These are phyloP conservation scores for Irpex sp. DNA, from an alignment of 1,284 basidiomycete species.

Conservation along the genomic window DNA sequence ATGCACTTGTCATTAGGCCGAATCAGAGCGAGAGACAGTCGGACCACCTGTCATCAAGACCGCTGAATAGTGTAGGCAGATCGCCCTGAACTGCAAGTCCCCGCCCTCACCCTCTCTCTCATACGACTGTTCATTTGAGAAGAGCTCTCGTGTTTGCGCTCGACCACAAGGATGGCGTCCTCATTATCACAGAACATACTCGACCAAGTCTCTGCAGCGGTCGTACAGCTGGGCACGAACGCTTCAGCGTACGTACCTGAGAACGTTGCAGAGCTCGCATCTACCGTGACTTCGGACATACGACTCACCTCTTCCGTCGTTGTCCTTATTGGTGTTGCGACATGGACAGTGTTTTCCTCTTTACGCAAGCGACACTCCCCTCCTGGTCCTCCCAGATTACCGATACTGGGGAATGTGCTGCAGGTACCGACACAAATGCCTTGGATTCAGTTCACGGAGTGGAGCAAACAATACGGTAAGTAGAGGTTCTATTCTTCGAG, in stretches of 20 bases:
- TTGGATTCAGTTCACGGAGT: slow-evolving; percentile 18
- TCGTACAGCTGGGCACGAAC: not conserved
- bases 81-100: not conserved
- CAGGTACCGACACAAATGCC: slow-evolving; percentile 49
- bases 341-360: not conserved
- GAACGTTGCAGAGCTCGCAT: not conserved
- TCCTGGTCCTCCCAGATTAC: slow-evolving; percentile 58
- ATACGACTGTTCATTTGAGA: not conserved
- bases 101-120: not conserved
- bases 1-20: not conserved
- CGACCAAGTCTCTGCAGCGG: not conserved
- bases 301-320: not conserved
- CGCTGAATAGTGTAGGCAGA: not conserved
- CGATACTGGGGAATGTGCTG: slow-evolving; percentile 51
- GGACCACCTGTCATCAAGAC: not conserved
- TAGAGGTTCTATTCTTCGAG: not conserved
- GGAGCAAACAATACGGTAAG: slow-evolving; percentile 17
- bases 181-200: not conserved
- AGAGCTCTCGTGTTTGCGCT: not conserved
- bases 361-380: slow-evolving; percentile 25
- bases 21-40: not conserved
- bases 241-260: not conserved
- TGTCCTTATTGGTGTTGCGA: not conserved
- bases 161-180: not conserved
- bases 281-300: not conserved